Evolutionary conservation across 2,329 filamentous ascomycete species (phyloP), one percentile per base, ranked within the genome.

Genomic region (Talaromyces sp.): DNA sequence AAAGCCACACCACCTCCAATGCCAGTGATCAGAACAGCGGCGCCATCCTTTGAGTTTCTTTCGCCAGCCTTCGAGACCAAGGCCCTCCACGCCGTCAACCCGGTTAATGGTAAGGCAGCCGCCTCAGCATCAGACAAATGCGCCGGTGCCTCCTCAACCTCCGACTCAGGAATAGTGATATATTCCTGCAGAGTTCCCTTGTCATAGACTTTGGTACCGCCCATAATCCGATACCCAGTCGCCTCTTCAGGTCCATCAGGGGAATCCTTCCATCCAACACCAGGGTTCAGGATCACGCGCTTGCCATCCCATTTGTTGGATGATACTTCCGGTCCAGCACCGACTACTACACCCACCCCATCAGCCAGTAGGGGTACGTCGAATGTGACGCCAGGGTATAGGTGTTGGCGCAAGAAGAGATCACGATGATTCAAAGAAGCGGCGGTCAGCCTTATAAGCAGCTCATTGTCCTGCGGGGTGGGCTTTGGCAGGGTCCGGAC

Each of bases 341-440:
- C 76, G 27, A 86, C 81, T 3, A 97, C 90, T 52, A 82, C 77
- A 49, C 92, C 93, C 62, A 83, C 86, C 59, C 90, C 93, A 70
- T 97, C 93, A 55, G 91, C 86, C 22, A 96, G 82, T 37, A 97
- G 77, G 1, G 93, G 90, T 5, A 86, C 80, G 54, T 83, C 81
- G 72, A 96, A 96, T 11, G 88, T 87, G 48, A 91, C 88, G 63
- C 84, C 88, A 0, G 93, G 93, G 78, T 97, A 97, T 36, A 96
- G 85, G 68, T 92, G 88, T 72, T 94, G 91, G 49, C 93, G 89
- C 74, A 96, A 89, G 77, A 97, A 97, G 63, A 96, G 85, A 73
- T 97, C 94, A 65, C 92, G 89, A 77, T 97, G 94, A 78, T 97
- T 97, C 46, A 97, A 85, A 13, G 93, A 88, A 1, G 87, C 89